Conservation (phyloP, 2,329 filamentous ascomycete species). For the Aspergillus carbonarius region DNA sequence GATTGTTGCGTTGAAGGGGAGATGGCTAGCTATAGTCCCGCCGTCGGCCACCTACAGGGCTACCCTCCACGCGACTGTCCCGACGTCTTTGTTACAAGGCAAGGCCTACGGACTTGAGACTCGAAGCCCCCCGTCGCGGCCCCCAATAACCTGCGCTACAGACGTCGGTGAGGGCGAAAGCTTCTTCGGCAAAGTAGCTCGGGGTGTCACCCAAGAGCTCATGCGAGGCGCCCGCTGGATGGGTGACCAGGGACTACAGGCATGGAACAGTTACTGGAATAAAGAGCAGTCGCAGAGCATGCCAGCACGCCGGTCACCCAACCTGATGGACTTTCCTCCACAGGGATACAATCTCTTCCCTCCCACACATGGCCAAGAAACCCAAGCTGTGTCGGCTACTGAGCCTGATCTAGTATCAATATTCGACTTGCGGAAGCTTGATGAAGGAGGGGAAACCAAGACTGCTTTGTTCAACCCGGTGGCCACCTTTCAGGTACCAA, state of each 20-base stretch:
- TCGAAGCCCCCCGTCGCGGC: slow-evolving; percentile 43
- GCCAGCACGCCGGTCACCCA: slow-evolving; percentile 31
- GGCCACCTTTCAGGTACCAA: slow-evolving; percentile 48
- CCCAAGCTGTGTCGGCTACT: slow-evolving; percentile 31
- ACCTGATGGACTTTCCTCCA: slow-evolving; percentile 29
- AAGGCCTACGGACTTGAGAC: slow-evolving; percentile 44
- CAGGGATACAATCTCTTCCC: slow-evolving; percentile 42
- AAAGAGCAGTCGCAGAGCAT: slow-evolving; percentile 38
- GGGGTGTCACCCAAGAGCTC: slow-evolving; percentile 51
- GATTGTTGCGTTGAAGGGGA: slow-evolving; percentile 45
- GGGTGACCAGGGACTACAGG: slow-evolving; percentile 50
- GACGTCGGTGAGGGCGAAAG: slow-evolving; percentile 50
- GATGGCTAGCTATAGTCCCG: slow-evolving; percentile 49
- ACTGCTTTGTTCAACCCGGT: slow-evolving; percentile 36
- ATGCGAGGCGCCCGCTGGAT: slow-evolving; percentile 51
- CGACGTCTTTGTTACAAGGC: slow-evolving; percentile 32
- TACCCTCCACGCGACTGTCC: slow-evolving; percentile 45
- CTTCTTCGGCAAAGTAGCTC: slow-evolving; percentile 48
- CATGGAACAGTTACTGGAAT: slow-evolving; percentile 53
- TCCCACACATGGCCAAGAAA: slow-evolving; percentile 47
- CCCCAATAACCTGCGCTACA: slow-evolving; percentile 44
- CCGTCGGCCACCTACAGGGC: slow-evolving; percentile 40
- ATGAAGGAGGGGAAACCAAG: slow-evolving; percentile 39
- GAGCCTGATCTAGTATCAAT: slow-evolving; percentile 49
- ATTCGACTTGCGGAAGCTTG: slow-evolving; percentile 46